These are phyloP conservation scores for Coniferiporia sulphurascens DNA, from an alignment of 1,284 basidiomycete genomes.

Conservation along the genomic window DNA sequence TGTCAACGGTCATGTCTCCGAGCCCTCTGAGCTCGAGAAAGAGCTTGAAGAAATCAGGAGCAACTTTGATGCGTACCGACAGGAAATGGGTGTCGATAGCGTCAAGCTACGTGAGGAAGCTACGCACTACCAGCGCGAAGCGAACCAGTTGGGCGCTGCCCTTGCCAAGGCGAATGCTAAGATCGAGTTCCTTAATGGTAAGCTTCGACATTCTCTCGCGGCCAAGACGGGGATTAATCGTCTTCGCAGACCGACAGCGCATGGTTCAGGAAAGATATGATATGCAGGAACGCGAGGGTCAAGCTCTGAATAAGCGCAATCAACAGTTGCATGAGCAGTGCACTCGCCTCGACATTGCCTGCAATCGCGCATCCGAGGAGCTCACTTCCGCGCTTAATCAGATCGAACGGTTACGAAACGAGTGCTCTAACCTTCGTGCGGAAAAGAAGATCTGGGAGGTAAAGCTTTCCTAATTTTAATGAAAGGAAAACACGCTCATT, in stretches of 20 bases:
- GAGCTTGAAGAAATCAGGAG: conserved; percentile 69
- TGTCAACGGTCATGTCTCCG: conserved; percentile 31
- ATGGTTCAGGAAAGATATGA: conserved; percentile 60
- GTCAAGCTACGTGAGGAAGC: conserved; percentile 68
- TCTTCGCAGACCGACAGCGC: conserved; percentile 52
- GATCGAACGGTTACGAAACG: conserved; percentile 75
- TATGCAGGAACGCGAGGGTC: conserved; percentile 53
- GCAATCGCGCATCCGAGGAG: conserved; percentile 59
- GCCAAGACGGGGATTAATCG: not conserved
- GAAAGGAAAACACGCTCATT: conserved; percentile 9
- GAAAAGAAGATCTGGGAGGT: conserved; percentile 94
- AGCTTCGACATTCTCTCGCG: conserved; percentile 24
- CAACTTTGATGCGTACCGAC: conserved; percentile 74
- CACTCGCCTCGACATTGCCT: conserved; percentile 62
- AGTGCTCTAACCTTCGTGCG: conserved; percentile 79
- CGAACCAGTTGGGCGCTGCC: conserved; percentile 57
- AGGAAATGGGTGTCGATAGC: conserved; percentile 75
- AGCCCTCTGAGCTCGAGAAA: conserved; percentile 35
- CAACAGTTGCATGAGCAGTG: conserved; percentile 65
- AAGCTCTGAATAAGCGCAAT: conserved; percentile 58
- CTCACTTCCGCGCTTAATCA: conserved; percentile 50
- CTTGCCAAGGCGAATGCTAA: conserved; percentile 81
- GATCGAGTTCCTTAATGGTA: conserved; percentile 69
- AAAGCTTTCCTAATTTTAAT: conserved; percentile 23
- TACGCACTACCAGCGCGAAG: conserved; percentile 57